These are phyloP conservation scores for Millerago galiae DNA, from an alignment of 805 yeast species.

Conservation along the genomic window DNA sequence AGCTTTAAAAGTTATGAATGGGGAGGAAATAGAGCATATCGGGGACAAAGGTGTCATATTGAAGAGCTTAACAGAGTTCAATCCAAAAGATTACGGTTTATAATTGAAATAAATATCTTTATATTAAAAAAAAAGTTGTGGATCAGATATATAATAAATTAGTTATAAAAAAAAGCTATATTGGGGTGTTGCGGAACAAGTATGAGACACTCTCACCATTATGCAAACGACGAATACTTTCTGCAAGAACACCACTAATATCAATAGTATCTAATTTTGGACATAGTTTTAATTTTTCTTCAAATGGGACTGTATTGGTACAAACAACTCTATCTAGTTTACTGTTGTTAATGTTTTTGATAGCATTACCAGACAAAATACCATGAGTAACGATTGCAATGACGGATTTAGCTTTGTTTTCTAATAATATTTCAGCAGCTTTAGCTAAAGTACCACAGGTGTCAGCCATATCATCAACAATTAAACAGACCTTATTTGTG, in stretches of 20 bases:
- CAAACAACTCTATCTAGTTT: slow-evolving; percentile 66
- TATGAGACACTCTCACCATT: slow-evolving; percentile 83
- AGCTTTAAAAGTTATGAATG: slow-evolving; percentile 50
- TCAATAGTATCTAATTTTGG: slow-evolving; percentile 65
- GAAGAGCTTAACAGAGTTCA: slow-evolving; percentile 45
- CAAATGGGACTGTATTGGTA: slow-evolving; percentile 76
- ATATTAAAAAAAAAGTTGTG: not conserved
- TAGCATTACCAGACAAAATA: slow-evolving; percentile 68
- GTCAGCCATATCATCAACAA: slow-evolving; percentile 88
- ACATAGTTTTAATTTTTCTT: slow-evolving; percentile 50
- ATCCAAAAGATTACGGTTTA: slow-evolving; percentile 40
- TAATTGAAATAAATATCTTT: slow-evolving; percentile 9
- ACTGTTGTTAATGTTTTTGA: slow-evolving; percentile 62
- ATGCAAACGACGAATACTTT: slow-evolving; percentile 77
- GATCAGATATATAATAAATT: not conserved
- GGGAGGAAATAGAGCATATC: slow-evolving; percentile 43
- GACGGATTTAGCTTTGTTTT: slow-evolving; percentile 63
- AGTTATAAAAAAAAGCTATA: slow-evolving; percentile 8
- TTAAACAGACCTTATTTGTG: slow-evolving; percentile 62
- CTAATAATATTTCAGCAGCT: slow-evolving; percentile 70
- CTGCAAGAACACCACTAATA: slow-evolving; percentile 69
- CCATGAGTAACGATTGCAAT: slow-evolving; percentile 84
- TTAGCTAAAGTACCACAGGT: slow-evolving; percentile 83
- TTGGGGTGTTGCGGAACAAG: slow-evolving; percentile 64
- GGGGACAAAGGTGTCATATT: slow-evolving; percentile 55